Evolutionary conservation across 108 stramenopile genomes (phyloP), one percentile per base, ranked within the genome.

Genomic region (Nitzschia sp.): DNA sequence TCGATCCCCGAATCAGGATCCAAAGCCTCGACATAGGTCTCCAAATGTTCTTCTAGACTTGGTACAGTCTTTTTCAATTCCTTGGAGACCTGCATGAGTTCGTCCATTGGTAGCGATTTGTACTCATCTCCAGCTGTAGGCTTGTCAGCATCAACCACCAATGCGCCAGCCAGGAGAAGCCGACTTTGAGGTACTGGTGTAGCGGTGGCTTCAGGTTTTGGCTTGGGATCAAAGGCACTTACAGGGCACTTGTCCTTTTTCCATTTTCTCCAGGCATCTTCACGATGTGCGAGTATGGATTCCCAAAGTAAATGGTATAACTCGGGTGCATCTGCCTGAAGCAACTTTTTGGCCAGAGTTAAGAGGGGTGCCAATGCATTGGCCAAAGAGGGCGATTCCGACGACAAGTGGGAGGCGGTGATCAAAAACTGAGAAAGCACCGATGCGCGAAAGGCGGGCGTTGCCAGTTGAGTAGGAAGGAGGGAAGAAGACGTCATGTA

Each of bases 1-100:
- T 94, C 93, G 21, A 94, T 88, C 1, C 90, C 90, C 46, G 83
- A 71, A 24, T 92, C 93, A 13, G 93, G 93, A 67, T 94, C 90
- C 23, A 87, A 72, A 18, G 93, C 93, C 17, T 92, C 93, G 2
- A 87, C 82, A 61, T 90, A 94, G 0, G 75, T 72, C 54, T 87
- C 83, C 59, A 94, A 63, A 56, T 88, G 91, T 19, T 42, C 42
- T 31, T 82, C 74, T 21, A 93, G 56, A 3, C 57, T 67, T 46
- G 70, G 77, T n/a, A 62, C 45, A 5, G 71, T 54, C 59, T 78
- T 1, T 19, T 51, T 57, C 42, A 80, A 66, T n/a, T 70, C 48
- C 45, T 58, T 48, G 11, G 81, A 59, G 17, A 83, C 64, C 48
- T 59, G 21, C 4, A 71, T 53, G 2, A 82, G 54, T 8, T 78